A percentile compares a stretch with the other conserved stretches of the same genome.
Evolutionary conservation across 2,329 filamentous ascomycete genomes (phyloP).

Genomic region (Neonectria hederae): DNA sequence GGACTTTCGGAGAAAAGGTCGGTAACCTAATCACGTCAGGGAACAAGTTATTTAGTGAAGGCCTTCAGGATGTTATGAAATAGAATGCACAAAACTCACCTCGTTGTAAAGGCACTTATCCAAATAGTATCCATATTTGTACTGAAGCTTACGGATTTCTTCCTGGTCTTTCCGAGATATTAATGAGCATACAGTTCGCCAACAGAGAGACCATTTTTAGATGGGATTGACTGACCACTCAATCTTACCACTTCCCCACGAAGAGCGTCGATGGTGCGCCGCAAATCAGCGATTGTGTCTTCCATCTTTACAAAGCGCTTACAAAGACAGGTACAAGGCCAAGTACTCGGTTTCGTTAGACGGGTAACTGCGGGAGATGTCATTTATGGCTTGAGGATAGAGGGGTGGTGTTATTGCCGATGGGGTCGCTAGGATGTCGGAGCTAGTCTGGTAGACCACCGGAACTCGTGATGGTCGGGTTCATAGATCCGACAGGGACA

Average conservation of each 20-base stretch:
- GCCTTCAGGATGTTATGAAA: background rate
- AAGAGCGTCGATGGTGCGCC: constrained; percentile 3
- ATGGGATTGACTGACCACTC: constrained; percentile 6
- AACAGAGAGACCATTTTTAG: no score
- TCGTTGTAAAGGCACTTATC: constrained; percentile 24
- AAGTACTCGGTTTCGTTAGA: background rate
- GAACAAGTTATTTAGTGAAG: background rate
- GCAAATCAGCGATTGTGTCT: constrained; percentile 5
- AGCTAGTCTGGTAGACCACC: background rate
- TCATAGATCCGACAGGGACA: background rate
- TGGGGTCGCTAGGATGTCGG: background rate
- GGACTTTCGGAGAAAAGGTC: constrained; percentile 16
- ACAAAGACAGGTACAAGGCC: background rate
- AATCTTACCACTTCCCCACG: constrained; percentile 5
- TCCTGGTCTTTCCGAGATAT: constrained; percentile 5
- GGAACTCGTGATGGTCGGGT: background rate
- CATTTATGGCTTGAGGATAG: background rate
- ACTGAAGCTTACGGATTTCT: constrained; percentile 19
- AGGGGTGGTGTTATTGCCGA: background rate
- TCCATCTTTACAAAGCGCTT: constrained; percentile 3
- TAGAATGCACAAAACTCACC: background rate
- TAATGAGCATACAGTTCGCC: background rate
- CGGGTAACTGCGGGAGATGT: background rate
- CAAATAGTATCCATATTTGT: constrained; percentile 23
- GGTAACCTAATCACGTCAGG: background rate